Base-by-base conservation (phyloP, 2,329 filamentous ascomycete species). In the Trichoderma sp. region DNA sequence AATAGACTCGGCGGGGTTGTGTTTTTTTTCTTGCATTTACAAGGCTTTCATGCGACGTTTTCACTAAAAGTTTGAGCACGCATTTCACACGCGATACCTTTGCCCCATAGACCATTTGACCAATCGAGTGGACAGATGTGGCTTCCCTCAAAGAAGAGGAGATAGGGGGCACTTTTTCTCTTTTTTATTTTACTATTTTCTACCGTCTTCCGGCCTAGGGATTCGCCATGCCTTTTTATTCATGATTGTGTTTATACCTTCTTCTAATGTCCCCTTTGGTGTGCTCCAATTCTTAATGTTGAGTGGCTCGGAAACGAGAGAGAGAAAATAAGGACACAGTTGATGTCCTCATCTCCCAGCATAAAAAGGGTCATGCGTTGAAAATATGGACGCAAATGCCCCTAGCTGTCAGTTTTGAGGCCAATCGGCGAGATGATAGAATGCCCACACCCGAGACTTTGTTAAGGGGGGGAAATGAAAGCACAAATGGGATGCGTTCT, bases 41-140 rank as follows among this genome's bases (percentile, higher is more conserved):
- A 82, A 67, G 82, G 84, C 80, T 82, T 83, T 79, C 78, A 82
- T 77, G 82, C 83, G 82, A 82, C 80, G 82, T 82, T 30, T 82
- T 82, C 76, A 77, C 77, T 80, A 83, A 85, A 85, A 85, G 76
- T 83, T 83, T 84, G 81, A 81, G 79, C 78, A 77, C 79, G 79
- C 80, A 81, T 83, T 80, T 80, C 78, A 81, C 81, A 71, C 81
- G 85, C 85, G 84, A 86, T 86, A 86, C 85, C 84, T 85, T 70
- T 78, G 79, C 79, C 79, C 79, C 79, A 84, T 85, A 85, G 83
- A 85, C 79, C 77, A 79, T 78, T 75, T 74, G 76, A 77, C 77
- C 75, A 79, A 78, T 79, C 77, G 78, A 78, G 79, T 78, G 77
- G 72, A 76, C 68, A 72, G 67, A 71, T 71, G 63, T 65, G 66